These are phyloP conservation scores for Syzygium syzygioides DNA, from an alignment of 441 rosid species.

Conservation along the genomic window DNA sequence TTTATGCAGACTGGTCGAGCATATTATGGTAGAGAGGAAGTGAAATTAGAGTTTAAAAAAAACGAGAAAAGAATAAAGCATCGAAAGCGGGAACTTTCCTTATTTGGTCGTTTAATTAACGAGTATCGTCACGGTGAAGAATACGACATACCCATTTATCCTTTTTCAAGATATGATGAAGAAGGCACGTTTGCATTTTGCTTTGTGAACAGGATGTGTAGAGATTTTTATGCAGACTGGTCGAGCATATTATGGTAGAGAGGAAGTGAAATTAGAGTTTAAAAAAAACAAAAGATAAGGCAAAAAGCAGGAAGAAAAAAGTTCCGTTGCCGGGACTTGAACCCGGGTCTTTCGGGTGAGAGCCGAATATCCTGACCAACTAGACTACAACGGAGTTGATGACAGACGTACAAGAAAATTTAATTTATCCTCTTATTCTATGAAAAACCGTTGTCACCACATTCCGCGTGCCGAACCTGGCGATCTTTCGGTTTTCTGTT, in stretches of 20 bases:
- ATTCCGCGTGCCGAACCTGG: too few relatives aligned
- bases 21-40: neutral
- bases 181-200: neutral
- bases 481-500: neutral
- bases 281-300: neutral
- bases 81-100: neutral
- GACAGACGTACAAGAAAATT: accelerated
- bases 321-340: neutral
- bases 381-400: neutral
- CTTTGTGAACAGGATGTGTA: neutral
- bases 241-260: neutral
- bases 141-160: too few relatives aligned
- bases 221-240: too few relatives aligned
- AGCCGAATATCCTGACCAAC: neutral
- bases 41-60: neutral
- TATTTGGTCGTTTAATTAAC: neutral
- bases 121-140: too few relatives aligned
- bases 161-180: neutral
- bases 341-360: neutral
- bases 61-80: too few relatives aligned
- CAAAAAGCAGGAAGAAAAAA: neutral
- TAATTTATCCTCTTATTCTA: neutral
- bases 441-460: accelerated
- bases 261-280: neutral
- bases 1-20: too few relatives aligned